phyloP scores from a whole-genome alignment of 345 rosid species.

The Sisymbrium altissimum region DNA sequence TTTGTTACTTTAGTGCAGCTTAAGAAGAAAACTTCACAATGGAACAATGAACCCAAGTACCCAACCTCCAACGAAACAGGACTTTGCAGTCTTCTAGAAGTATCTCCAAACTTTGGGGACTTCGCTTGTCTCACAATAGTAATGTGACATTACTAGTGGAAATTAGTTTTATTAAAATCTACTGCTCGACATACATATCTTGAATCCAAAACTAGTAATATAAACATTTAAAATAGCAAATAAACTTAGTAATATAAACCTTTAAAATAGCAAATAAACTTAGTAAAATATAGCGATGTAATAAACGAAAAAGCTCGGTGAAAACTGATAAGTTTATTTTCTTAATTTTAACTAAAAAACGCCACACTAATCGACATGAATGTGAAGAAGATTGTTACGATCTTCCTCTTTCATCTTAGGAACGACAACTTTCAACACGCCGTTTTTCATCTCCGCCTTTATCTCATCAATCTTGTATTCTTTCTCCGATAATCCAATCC shows the following conservation, averaged over 20 bases:
- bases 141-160: no score
- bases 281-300: no score
- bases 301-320: background rate
- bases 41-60: background rate
- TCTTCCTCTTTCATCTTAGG: slow-evolving; percentile 65
- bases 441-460: slow-evolving; percentile 82
- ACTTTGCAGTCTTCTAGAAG: no score
- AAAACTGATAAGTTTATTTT: no score
- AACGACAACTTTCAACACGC: slow-evolving; percentile 59
- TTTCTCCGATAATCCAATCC: slow-evolving; percentile 14
- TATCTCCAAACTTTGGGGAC: no score
- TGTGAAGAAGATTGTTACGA: slow-evolving; percentile 39
- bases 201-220: no score
- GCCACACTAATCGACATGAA: slow-evolving; percentile 30
- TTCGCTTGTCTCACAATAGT: no score
- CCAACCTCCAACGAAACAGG: accelerated
- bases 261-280: no score
- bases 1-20: background rate
- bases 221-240: no score
- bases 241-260: no score
- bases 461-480: slow-evolving; percentile 37
- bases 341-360: background rate
- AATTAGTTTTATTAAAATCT: no score
- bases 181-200: no score
- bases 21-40: background rate